phyloP scores from a whole-genome alignment of 192 early-diverging fungal species.

The Chytriomyces sp. region DNA sequence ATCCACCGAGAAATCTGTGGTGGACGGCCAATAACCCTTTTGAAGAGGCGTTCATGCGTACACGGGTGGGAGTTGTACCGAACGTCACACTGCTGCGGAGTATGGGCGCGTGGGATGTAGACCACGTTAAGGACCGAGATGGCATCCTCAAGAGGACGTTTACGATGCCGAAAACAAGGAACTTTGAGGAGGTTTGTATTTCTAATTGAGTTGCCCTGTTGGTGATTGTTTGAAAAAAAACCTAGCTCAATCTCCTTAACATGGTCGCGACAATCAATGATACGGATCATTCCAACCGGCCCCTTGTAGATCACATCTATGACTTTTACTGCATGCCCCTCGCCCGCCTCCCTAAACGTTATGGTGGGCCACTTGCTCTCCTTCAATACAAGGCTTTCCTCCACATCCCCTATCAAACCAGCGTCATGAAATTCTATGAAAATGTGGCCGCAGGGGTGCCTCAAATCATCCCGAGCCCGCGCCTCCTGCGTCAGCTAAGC shows the following conservation, averaged over 20 bases:
- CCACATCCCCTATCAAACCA: constrained; percentile 21
- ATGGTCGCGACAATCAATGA: too few relatives aligned
- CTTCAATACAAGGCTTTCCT: constrained; percentile 20
- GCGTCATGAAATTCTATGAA: constrained; percentile 32
- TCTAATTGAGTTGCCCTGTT: too few relatives aligned
- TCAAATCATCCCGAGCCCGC: constrained; percentile 16
- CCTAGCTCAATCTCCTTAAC: too few relatives aligned
- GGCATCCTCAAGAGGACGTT: neutral
- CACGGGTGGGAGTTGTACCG: neutral
- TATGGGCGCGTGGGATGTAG: constrained; percentile 15
- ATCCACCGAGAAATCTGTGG: constrained; percentile 13
- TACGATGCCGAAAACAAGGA: neutral
- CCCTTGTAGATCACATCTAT: neutral
- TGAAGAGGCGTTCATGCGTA: constrained; percentile 9
- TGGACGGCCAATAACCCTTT: constrained; percentile 25
- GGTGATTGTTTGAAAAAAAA: too few relatives aligned
- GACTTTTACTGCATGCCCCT: constrained; percentile 20
- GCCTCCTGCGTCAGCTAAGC: neutral
- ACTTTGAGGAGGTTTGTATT: too few relatives aligned
- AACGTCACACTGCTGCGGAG: constrained; percentile 7
- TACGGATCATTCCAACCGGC: too few relatives aligned
- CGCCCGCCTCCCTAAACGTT: constrained; percentile 1
- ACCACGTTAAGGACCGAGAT: neutral
- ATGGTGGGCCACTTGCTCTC: constrained; percentile 17
- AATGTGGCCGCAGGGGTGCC: constrained; percentile 20